Evolutionary conservation across 2,329 filamentous ascomycete genomes (phyloP).

Genomic region (Sclerotinia spermophila): DNA sequence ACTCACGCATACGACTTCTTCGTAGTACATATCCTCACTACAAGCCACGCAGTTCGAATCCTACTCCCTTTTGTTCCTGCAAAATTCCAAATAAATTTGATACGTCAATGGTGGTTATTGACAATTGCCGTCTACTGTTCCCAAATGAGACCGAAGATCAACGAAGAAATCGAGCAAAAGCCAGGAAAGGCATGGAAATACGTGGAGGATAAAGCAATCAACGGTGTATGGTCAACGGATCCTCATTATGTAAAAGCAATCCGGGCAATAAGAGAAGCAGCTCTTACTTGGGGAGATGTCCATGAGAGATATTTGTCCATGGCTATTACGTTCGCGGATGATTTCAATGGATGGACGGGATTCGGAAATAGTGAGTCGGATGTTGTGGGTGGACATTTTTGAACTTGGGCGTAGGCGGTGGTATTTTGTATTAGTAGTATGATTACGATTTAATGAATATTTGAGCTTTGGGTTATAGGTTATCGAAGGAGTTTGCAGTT

Average conservation of each 20-base stretch:
- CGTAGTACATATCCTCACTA: slow-evolving; percentile 75
- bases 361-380: slow-evolving; percentile 22
- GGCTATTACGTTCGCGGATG: slow-evolving; percentile 68
- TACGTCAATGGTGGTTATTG: slow-evolving; percentile 89
- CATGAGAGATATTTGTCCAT: slow-evolving; percentile 63
- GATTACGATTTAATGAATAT: background rate
- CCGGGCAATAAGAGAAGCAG: slow-evolving; percentile 70
- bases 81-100: slow-evolving; percentile 67
- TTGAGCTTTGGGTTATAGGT: background rate
- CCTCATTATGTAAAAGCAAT: slow-evolving; percentile 82
- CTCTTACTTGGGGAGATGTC: slow-evolving; percentile 69
- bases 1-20: slow-evolving; percentile 76
- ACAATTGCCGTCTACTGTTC: slow-evolving; percentile 73
- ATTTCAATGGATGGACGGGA: slow-evolving; percentile 64
- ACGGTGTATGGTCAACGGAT: slow-evolving; percentile 65
- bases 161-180: slow-evolving; percentile 58
- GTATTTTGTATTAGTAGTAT: background rate
- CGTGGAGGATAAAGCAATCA: slow-evolving; percentile 67
- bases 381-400: background rate
- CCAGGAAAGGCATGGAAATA: slow-evolving; percentile 66
- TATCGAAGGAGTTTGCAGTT: no score
- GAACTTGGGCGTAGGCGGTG: background rate
- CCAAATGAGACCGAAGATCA: slow-evolving; percentile 68
- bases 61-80: slow-evolving; percentile 73
- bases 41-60: slow-evolving; percentile 83